Evolutionary conservation across 2,329 filamentous ascomycete species (phyloP), one percentile per base, ranked within the genome.

Genomic region (Venturia pyrina): DNA sequence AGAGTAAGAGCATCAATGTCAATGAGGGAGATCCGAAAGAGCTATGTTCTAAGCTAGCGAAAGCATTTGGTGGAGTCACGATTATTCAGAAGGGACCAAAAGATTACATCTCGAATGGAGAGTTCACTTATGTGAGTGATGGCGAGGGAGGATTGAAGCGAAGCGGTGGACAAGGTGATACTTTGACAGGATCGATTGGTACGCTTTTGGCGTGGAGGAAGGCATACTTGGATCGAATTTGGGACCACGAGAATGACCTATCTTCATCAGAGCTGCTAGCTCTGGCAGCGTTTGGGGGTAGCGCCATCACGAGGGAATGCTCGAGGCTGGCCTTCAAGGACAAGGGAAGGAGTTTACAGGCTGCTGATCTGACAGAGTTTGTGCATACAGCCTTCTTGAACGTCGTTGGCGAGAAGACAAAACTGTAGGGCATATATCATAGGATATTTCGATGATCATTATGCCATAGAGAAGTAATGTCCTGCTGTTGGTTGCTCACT

Each of bases 81-180:
- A 87, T 99, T 65, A 83, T 98, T 57, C 90, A 97, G 75, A 99
- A 99, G 80, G 95, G 95, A 1, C 75, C 78, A 1, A 85, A 85
- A 68, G 95, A 99, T 77, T 86, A 89, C 69, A 90, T 99, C 67
- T 91, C 88, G 2, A 90, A 96, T 71, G 91, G 93, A 15, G 80
- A 83, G 66, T 82, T 82, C 65, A 96, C 90, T n/a, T 78, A 93
- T 34, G 79, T 89, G 0, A 89, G 88, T 34, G 92, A 96, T 70
- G 78, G 93, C 2, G 78, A 86, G 72, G 95, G 95, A 10, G 93
- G 93, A 0, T 78, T 87, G 75, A 99, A 99, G 84, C 83, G 95
- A 69, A 93, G 90, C 66, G 95, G 93, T 61, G 95, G 95, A 0
- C 95, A 99, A 78, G 95, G 95, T 1, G 95, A 99, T 78, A 98